Base-by-base conservation (phyloP, 306 rosid genomes). In the Vigna mungo region DNA sequence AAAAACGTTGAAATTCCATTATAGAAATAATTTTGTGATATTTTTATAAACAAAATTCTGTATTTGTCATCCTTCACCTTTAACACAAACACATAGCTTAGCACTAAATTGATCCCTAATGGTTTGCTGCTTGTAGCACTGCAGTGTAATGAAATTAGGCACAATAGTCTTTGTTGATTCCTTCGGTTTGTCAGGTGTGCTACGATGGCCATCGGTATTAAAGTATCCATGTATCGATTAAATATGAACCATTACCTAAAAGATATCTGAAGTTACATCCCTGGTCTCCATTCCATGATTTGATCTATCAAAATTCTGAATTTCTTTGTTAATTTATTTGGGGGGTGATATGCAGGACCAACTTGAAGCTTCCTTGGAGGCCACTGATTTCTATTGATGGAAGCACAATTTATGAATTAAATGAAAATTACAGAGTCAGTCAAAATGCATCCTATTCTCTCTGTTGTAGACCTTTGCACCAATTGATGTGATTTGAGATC, bases 341-440 rank as follows among this genome's bases (percentile, higher is more conserved):
- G 37, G 36, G 20, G 32, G 47, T 68, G 78, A 20, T 61, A 59
- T 82, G 88, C 88, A 94, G 98, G 90, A 94, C 97, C 65, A 84
- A 89, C 83, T 85, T 92, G 56, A 92, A 89, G 78, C 95, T 94
- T 75, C 98, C 97, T 17, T 90, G 98, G 98, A 90, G 89, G 78
- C 98, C 98, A 65, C 86, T 90, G 51, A 90, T 90, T 75, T 84
- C 85, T 56, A 87, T 94, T 16, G 85, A 87, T 51, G 98, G 97
- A 85, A 89, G 86, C 68, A 92, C 97, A 54, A 49, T 72, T 9
- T 94, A 94, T 53, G 97, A 92, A 82, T 82, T 90, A 65, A 82
- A 92, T 51, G 80, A 80, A 41, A 66, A 84, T 53, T 81, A 87
- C 83, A 89, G 85, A 78, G 97, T 89, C 53, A 80, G 88, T 71